Evolutionary conservation across 805 yeast genomes (phyloP).

Genomic region (Metschnikowia lachancei): DNA sequence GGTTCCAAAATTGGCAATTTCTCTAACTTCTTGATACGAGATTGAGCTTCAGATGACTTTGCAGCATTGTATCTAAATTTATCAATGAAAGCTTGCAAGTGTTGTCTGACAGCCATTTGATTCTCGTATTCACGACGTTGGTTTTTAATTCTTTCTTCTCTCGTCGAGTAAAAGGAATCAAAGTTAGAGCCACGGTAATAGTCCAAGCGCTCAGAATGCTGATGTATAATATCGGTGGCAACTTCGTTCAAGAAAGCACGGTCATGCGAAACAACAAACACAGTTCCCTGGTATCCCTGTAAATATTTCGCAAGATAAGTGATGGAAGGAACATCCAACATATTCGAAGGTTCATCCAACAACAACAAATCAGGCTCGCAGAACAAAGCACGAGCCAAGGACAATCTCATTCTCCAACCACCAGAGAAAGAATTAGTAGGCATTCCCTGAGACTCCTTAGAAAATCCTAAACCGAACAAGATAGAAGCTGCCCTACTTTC

Average conservation of each 20-base stretch:
- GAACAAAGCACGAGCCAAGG: conserved; percentile 96
- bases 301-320: conserved; percentile 88
- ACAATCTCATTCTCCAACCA: conserved; percentile 99
- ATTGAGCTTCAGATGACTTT: conserved; percentile 95
- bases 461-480: conserved; percentile 88
- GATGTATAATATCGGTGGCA: conserved; percentile 97
- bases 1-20: conserved; percentile 89
- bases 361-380: conserved; percentile 92
- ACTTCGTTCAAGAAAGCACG: conserved; percentile 95
- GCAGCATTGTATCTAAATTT: conserved; percentile 97
- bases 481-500: conserved; percentile 96
- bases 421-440: conserved; percentile 94
- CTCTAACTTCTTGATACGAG: conserved; percentile 94
- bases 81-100: conserved; percentile 91
- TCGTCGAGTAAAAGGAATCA: conserved; percentile 86
- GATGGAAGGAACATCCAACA: conserved; percentile 99
- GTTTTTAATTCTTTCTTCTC: conserved; percentile 92
- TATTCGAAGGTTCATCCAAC: conserved; percentile 98
- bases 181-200: conserved; percentile 93
- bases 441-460: conserved; percentile 75
- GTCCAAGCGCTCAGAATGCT: conserved; percentile 94
- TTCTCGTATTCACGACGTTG: conserved; percentile 94
- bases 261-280: conserved; percentile 95
- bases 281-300: conserved; percentile 88
- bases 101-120: conserved; percentile 94